phyloP scores from a whole-genome alignment of 2,329 filamentous ascomycete species.

The Davidsoniella virescens region DNA sequence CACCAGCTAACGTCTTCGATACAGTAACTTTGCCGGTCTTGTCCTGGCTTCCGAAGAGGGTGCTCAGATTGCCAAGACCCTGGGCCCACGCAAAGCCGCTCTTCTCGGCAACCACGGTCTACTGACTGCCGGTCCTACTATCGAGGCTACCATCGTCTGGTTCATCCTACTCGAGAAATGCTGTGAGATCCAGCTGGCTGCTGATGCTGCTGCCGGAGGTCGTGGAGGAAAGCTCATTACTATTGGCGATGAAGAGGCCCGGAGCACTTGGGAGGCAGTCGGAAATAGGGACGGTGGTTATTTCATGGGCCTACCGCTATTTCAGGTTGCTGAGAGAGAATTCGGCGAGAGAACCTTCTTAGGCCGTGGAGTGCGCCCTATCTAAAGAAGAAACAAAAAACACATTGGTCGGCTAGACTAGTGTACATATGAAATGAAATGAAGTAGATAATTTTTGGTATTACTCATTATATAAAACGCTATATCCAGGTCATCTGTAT shows the following conservation, averaged over 20 bases:
- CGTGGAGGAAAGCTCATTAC: constrained; percentile 48
- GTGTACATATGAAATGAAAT: too few species aligned
- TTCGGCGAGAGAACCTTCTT: too few species aligned
- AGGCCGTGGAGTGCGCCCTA: too few species aligned
- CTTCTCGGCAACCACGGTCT: constrained; percentile 39
- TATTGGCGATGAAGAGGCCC: constrained; percentile 51
- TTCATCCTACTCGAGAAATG: constrained; percentile 35
- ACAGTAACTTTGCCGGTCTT: constrained; percentile 31
- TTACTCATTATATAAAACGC: too few species aligned
- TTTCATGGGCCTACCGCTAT: constrained; percentile 35
- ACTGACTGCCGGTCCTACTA: constrained; percentile 30
- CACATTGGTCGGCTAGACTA: too few species aligned
- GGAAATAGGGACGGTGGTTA: constrained; percentile 46
- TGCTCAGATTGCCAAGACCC: constrained; percentile 27
- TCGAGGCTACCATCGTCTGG: constrained; percentile 38
- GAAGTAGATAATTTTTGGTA: too few species aligned
- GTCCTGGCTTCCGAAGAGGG: constrained; percentile 37
- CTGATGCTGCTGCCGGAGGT: constrained; percentile 39
- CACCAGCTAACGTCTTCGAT: background rate
- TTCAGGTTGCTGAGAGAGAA: background rate
- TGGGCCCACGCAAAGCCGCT: constrained; percentile 21
- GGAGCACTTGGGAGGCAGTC: constrained; percentile 48
- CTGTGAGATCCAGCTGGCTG: constrained; percentile 33
- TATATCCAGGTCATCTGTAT: too few species aligned
- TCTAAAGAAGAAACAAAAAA: too few species aligned